phyloP scores from a whole-genome alignment of 2,329 filamentous ascomycete genomes.

The Monosporascus sp. region DNA sequence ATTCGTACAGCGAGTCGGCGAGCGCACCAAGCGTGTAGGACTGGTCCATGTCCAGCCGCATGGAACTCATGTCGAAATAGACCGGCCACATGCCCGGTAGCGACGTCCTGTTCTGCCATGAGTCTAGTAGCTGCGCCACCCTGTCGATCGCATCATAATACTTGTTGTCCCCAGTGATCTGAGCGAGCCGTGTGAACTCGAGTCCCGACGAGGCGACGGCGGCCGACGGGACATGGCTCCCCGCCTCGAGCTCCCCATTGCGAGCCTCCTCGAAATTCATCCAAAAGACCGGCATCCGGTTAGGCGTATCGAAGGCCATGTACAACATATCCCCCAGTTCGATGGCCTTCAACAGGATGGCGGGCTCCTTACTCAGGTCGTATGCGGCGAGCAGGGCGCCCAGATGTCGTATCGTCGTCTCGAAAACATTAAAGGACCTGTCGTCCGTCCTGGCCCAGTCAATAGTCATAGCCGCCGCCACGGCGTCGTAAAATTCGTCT shows the following conservation, averaged over 20 bases:
- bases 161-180: constrained; percentile 61
- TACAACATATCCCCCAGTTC: constrained; percentile 44
- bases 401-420: constrained; percentile 42
- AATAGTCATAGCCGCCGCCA: constrained; percentile 41
- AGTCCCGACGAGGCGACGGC: constrained; percentile 56
- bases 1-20: constrained; percentile 54
- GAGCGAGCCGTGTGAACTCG: constrained; percentile 65
- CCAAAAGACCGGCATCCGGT: constrained; percentile 48
- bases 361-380: constrained; percentile 36
- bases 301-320: constrained; percentile 42
- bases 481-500: constrained; percentile 50
- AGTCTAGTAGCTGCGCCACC: constrained; percentile 64
- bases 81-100: constrained; percentile 74
- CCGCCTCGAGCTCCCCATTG: constrained; percentile 27
- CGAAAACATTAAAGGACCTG: constrained; percentile 36
- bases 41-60: constrained; percentile 31
- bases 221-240: constrained; percentile 30
- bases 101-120: constrained; percentile 61
- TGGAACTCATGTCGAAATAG: constrained; percentile 52
- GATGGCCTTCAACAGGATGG: constrained; percentile 36
- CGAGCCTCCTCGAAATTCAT: constrained; percentile 43
- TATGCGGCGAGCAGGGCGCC: constrained; percentile 40
- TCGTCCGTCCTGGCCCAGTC: constrained; percentile 41
- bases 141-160: constrained; percentile 73
- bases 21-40: constrained; percentile 49